Percentiles rank a stretch among this genome's conserved stretches.
Conservation (phyloP, 139 green algal genomes). For the Trebouxia sp. region DNA sequence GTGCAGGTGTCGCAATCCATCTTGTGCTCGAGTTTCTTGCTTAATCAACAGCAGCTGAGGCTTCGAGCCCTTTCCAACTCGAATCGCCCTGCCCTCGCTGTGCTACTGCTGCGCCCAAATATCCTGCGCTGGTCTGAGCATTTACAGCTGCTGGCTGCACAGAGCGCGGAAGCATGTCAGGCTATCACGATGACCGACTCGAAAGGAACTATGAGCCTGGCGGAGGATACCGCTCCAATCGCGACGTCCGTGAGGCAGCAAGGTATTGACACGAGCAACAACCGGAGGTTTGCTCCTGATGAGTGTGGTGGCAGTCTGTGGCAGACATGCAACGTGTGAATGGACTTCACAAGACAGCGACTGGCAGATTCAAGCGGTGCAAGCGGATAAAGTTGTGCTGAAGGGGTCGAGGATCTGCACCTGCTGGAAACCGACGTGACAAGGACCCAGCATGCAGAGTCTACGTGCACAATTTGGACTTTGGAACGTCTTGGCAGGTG, state of each 20-base stretch:
- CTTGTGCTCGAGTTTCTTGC: no score
- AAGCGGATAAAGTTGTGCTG: not conserved
- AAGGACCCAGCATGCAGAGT: constrained; percentile 22
- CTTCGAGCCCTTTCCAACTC: no score
- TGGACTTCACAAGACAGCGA: constrained; percentile 1
- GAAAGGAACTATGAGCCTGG: constrained; percentile 6
- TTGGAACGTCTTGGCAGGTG: constrained; percentile 24
- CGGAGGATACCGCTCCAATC: constrained; percentile 22
- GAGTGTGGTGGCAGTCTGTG: constrained; percentile 2
- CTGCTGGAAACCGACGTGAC: not conserved
- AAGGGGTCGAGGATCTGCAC: constrained; percentile 4
- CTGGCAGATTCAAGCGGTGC: not conserved
- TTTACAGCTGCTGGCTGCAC: no score
- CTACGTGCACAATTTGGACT: constrained; percentile 10
- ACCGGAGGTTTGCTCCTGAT: not conserved
- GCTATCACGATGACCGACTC: constrained; percentile 18
- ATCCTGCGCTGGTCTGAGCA: no score
- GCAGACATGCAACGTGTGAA: not conserved
- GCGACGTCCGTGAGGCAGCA: constrained; percentile 20
- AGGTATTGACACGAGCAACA: not conserved
- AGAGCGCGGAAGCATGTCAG: constrained; percentile 10
- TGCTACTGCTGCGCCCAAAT: no score
- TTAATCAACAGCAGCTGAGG: no score
- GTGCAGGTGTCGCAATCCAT: no score
- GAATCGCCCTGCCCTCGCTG: no score